Conservation (phyloP, 176 grass and related monocot species). For the Carex scoparia region DNA sequence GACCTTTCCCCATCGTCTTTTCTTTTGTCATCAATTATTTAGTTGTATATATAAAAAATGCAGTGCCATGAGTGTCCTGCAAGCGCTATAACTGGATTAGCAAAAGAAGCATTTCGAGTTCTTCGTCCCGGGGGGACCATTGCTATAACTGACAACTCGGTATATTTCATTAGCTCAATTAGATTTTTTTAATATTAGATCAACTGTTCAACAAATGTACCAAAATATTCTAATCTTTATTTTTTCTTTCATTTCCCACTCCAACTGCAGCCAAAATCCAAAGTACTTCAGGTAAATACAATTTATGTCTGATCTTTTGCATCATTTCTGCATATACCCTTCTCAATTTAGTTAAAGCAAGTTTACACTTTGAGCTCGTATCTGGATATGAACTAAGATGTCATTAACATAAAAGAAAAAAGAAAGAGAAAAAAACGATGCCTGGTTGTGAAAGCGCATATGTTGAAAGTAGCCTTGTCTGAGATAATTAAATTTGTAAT, state of each 20-base stretch:
- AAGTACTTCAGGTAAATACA: constrained; percentile 68
- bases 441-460: background rate
- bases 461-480: background rate
- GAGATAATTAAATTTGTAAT: background rate
- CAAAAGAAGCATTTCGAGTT: constrained; percentile 62
- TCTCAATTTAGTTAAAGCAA: background rate
- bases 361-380: background rate
- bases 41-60: constrained; percentile 7
- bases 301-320: background rate
- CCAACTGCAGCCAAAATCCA: constrained; percentile 60
- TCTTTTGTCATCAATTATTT: background rate
- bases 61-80: constrained; percentile 84
- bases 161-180: constrained; percentile 21
- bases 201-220: background rate
- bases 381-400: background rate
- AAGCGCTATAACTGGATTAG: constrained; percentile 48
- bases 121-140: constrained; percentile 68
- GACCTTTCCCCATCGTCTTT: background rate
- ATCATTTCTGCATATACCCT: background rate
- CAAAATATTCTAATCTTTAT: constrained; percentile 5
- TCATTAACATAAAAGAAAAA: background rate
- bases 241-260: constrained; percentile 10
- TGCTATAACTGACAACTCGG: constrained; percentile 76
- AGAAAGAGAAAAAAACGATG: background rate
- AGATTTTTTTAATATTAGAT: background rate